Percentiles rank a stretch among this genome's conserved stretches.
Evolutionary conservation across 345 rosid genomes (phyloP).

Genomic region (Eucalyptus microcorys): DNA sequence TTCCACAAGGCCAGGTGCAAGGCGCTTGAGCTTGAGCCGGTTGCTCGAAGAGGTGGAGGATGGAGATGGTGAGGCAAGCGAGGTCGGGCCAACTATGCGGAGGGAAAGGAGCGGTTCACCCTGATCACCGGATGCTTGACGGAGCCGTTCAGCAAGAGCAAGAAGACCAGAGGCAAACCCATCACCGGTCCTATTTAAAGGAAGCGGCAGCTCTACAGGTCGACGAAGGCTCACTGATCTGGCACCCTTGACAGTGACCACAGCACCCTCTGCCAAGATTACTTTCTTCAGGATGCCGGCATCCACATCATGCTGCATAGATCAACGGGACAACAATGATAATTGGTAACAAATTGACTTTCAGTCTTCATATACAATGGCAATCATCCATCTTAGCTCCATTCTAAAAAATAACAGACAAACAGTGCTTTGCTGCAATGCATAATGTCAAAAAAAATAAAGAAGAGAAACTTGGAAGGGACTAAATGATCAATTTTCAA

Average conservation of each 20-base stretch:
- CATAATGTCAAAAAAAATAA: not conserved
- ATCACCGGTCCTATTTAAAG: constrained; percentile 42
- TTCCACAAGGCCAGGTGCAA: constrained; percentile 87
- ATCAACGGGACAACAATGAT: not conserved
- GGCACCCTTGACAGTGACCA: constrained; percentile 87
- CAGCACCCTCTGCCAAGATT: constrained; percentile 82
- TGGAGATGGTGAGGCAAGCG: constrained; percentile 52
- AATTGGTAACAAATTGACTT: not conserved
- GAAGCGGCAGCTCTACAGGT: constrained; percentile 74
- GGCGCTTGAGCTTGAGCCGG: constrained; percentile 79
- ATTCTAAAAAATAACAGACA: not conserved
- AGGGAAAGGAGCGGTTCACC: constrained; percentile 60
- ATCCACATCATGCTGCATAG: constrained; percentile 90
- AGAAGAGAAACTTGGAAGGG: not conserved
- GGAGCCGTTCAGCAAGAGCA: constrained; percentile 71
- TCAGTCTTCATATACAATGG: not conserved
- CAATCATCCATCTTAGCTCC: not conserved
- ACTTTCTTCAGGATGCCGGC: constrained; percentile 92
- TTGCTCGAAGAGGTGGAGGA: constrained; percentile 28
- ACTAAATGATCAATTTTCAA: not conserved
- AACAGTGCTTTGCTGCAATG: not conserved
- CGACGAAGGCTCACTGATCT: constrained; percentile 90
- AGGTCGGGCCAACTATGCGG: constrained; percentile 82
- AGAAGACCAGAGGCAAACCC: constrained; percentile 85
- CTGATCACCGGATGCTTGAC: constrained; percentile 29